phyloP scores from a whole-genome alignment of 148 eudicot species.

The Chenopodium suecicum region DNA sequence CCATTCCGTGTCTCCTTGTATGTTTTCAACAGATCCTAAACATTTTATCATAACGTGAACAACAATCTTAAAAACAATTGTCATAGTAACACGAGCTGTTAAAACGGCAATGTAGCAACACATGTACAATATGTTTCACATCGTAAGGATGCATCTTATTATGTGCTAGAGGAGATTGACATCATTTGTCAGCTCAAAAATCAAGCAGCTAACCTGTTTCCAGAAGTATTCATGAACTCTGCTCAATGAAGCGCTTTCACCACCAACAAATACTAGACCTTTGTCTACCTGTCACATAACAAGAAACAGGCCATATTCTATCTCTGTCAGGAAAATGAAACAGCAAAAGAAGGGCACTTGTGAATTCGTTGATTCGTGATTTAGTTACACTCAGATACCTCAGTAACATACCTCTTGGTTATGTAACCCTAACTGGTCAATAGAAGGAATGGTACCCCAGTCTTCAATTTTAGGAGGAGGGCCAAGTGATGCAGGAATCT shows the following conservation, averaged over 20 bases:
- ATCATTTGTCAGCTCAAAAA: neutral
- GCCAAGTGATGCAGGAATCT: conserved; percentile 67
- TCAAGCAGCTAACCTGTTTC: conserved; percentile 62
- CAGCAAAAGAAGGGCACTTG: neutral
- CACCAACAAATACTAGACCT: conserved; percentile 75
- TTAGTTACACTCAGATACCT: neutral
- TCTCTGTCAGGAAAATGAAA: neutral
- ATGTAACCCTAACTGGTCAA: conserved; percentile 51
- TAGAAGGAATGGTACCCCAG: conserved; percentile 78
- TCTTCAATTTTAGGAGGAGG: conserved; percentile 64
- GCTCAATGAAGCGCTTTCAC: conserved; percentile 80
- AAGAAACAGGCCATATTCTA: neutral
- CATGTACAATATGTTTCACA: neutral
- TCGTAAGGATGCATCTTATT: neutral
- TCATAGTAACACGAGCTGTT: too few species aligned
- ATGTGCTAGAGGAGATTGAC: neutral
- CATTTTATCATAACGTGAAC: neutral
- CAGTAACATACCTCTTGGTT: conserved; percentile 51
- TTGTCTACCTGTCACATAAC: conserved; percentile 46
- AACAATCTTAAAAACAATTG: neutral
- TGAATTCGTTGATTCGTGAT: neutral
- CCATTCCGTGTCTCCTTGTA: conserved; percentile 89
- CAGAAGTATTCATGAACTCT: conserved; percentile 88
- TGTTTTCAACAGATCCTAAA: conserved; percentile 64
- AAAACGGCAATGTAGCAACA: neutral